Evolutionary conservation across 306 rosid species (phyloP), one percentile per base, ranked within the genome.

Genomic region (Castanea crenata): DNA sequence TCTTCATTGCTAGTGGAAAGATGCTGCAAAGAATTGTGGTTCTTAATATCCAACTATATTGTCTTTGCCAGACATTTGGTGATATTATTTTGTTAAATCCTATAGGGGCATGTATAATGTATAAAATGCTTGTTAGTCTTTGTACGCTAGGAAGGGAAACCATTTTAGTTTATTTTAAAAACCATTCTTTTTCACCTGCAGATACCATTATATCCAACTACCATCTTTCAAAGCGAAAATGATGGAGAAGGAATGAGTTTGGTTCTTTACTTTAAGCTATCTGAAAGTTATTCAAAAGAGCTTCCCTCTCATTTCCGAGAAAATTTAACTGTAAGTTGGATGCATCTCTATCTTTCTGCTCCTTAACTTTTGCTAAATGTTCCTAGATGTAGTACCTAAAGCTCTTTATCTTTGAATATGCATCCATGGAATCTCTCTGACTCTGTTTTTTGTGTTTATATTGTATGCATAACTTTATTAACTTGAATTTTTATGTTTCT

Each of bases 171-270:
- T 55, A 27, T 12, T 56, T 29, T 34, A 34, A 31, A 34, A 18
- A 34, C 49, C 5, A 9, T 71, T 71, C 20, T 51, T 69, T 52
- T 80, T 69, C 38, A 69, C 77, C 64, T 91, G 90, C 92, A 95
- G 99, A 89, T 95, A 77, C 99, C 99, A 25, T 82, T 93, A 61
- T 95, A 95, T 80, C 87, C 99, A 70, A 90, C 90, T 73, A 21
- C 92, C 6, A 78, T 95, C 83, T 95, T 95, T 76, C 98, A 91
- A 85, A 92, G 97, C 21, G 94, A 95, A 85, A 88, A 85, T 81
- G 99, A 95, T 52, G 99, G 99, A 78, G 98, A 95, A 76, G 99
- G 99, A 87, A 88, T 93, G 97, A 93, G 82, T 72, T 89, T 88
- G 79, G 93, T 95, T 76, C 84, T 95, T 88, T 95, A 93, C 88